Percentiles rank a stretch among this genome's conserved stretches.
Conservation (phyloP, 306 rosid species). For the Coriaria nepalensis region DNA sequence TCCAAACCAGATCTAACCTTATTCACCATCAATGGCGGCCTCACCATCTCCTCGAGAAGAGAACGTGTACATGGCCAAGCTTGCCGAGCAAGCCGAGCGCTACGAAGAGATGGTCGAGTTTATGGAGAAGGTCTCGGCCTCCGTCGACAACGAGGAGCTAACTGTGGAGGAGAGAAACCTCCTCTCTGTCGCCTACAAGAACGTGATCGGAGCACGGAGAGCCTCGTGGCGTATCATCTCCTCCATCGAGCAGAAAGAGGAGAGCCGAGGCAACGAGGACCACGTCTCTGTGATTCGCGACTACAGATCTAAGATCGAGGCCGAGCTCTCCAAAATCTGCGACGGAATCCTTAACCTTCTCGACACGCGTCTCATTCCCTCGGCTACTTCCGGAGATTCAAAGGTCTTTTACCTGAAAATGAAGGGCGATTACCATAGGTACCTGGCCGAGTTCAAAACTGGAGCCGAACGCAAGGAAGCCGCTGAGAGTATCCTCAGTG, state of each 20-base stretch:
- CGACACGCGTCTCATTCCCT: slow-evolving; percentile 84
- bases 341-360: slow-evolving; percentile 95
- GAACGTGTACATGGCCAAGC: slow-evolving; percentile 97
- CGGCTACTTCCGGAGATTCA: slow-evolving; percentile 81
- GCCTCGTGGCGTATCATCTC: slow-evolving; percentile 98
- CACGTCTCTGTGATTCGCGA: slow-evolving; percentile 83
- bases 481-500: slow-evolving; percentile 91
- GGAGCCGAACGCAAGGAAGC: slow-evolving; percentile 96
- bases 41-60: slow-evolving; percentile 81
- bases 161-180: slow-evolving; percentile 92
- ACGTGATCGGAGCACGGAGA: slow-evolving; percentile 90
- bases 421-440: slow-evolving; percentile 98
- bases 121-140: slow-evolving; percentile 95
- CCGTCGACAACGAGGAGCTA: slow-evolving; percentile 83
- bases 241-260: slow-evolving; percentile 99
- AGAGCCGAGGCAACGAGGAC: slow-evolving; percentile 98
- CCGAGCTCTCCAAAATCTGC: slow-evolving; percentile 85
- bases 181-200: slow-evolving; percentile 91
- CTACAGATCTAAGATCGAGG: slow-evolving; percentile 95
- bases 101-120: slow-evolving; percentile 99
- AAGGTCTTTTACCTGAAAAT: slow-evolving; percentile 97
- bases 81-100: slow-evolving; percentile 99
- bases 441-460: slow-evolving; percentile 94
- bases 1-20: slow-evolving; percentile 3
- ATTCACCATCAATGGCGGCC: slow-evolving; percentile 41